Evolutionary conservation across 352 stramenopile genomes (phyloP).

Genomic region (Phytopythium sindhum): DNA sequence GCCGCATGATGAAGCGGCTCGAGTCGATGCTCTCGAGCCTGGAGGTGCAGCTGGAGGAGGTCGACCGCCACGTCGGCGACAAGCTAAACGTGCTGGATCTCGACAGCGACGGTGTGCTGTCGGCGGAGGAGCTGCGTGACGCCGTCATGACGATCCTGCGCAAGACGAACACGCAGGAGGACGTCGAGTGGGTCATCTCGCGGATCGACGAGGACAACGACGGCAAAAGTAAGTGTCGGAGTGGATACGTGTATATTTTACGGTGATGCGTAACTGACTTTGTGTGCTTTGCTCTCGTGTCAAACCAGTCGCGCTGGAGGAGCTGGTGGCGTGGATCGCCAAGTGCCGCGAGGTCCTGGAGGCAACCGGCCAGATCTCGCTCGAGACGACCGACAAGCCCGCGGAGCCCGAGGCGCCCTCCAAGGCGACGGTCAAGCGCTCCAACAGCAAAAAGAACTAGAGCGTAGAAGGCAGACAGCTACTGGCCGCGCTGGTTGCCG

Average conservation of each 20-base stretch:
- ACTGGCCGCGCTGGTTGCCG: background rate
- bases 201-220: conserved; percentile 92
- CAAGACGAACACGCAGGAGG: conserved; percentile 91
- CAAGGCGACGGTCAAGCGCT: conserved; percentile 62
- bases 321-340: conserved; percentile 89
- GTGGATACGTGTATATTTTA: conserved; percentile 3
- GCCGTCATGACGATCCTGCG: conserved; percentile 94
- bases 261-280: conserved; percentile 9
- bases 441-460: conserved; percentile 71
- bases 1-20: conserved; percentile 90
- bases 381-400: conserved; percentile 35
- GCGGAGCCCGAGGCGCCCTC: conserved; percentile 21
- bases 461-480: background rate
- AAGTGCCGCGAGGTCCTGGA: conserved; percentile 88
- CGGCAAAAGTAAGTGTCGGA: conserved; percentile 62
- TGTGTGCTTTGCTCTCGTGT: conserved; percentile 15
- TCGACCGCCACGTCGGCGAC: conserved; percentile 96
- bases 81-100: conserved; percentile 97
- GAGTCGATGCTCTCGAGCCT: conserved; percentile 94
- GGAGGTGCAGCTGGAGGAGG: conserved; percentile 92
- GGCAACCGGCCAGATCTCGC: conserved; percentile 71
- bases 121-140: conserved; percentile 94
- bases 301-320: conserved; percentile 87
- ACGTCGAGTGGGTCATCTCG: conserved; percentile 93
- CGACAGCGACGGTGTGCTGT: conserved; percentile 95